These are phyloP conservation scores for Rhodotorula diobovata DNA, from an alignment of 768 basidiomycete species.

Conservation along the genomic window DNA sequence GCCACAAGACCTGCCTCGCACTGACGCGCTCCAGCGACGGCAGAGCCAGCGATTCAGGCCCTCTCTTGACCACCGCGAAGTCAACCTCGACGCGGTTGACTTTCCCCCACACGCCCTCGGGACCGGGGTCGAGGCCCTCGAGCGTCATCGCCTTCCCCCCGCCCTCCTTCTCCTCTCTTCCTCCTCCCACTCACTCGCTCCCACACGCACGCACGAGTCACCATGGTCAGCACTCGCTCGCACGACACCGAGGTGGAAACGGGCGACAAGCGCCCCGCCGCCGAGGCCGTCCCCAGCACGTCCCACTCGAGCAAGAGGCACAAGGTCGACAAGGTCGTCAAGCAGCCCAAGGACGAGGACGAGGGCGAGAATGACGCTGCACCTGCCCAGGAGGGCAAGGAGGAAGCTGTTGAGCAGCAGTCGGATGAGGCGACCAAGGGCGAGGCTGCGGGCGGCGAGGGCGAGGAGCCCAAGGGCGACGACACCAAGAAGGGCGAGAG, in stretches of 20 bases:
- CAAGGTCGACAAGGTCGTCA: constrained; percentile 13
- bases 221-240: constrained; percentile 26
- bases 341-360: background rate
- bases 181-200: background rate
- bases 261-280: constrained; percentile 25
- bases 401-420: background rate
- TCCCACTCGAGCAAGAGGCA: constrained; percentile 1
- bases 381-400: constrained; percentile 3
- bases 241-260: constrained; percentile 8
- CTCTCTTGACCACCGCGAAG: background rate
- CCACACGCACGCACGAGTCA: background rate
- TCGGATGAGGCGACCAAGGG: background rate
- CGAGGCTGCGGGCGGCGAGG: background rate
- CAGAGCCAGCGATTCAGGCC: no score
- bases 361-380: background rate
- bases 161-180: background rate
- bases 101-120: background rate
- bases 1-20: no score
- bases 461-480: background rate
- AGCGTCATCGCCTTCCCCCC: background rate
- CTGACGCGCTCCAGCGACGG: no score
- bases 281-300: background rate
- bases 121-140: no score
- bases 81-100: background rate
- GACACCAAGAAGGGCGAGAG: constrained; percentile 8